Percentiles rank a stretch among this genome's conserved stretches.
phyloP scores from a whole-genome alignment of 2,329 filamentous ascomycete genomes.

The Penicillium sp. region DNA sequence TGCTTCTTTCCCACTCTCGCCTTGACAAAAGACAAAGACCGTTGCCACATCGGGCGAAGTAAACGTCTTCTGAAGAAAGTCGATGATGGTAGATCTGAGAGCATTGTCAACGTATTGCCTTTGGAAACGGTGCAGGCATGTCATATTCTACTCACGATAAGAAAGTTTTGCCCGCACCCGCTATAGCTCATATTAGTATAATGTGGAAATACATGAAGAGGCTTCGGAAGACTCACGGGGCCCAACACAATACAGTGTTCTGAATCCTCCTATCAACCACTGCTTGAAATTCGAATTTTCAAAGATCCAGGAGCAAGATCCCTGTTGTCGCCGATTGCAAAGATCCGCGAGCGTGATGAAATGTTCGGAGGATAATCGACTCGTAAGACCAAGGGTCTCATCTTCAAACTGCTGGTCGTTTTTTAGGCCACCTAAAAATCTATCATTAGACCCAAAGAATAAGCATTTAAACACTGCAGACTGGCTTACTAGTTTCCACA shows the following conservation, averaged over 20 bases:
- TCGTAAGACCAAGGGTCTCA: slow-evolving; percentile 8
- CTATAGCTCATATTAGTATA: slow-evolving; percentile 8
- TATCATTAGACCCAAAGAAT: neutral
- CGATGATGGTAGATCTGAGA: slow-evolving; percentile 28
- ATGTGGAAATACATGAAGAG: too few species aligned
- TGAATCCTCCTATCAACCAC: slow-evolving; percentile 28
- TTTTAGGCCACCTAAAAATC: neutral
- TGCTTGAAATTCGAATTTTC: slow-evolving; percentile 22
- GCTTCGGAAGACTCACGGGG: slow-evolving; percentile 19
- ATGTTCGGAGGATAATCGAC: slow-evolving; percentile 19
- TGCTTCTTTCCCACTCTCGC: slow-evolving; percentile 21
- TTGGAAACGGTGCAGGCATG: neutral
- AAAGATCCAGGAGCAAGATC: slow-evolving; percentile 30
- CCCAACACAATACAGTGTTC: slow-evolving; percentile 30
- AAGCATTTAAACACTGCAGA: neutral
- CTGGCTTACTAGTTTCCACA: slow-evolving; percentile 4
- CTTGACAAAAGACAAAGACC: slow-evolving; percentile 31
- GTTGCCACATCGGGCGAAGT: slow-evolving; percentile 30
- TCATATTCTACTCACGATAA: slow-evolving; percentile 26
- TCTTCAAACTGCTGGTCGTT: neutral
- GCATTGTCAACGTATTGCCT: neutral
- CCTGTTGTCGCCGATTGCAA: slow-evolving; percentile 28
- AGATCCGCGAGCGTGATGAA: slow-evolving; percentile 31
- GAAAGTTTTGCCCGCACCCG: slow-evolving; percentile 34
- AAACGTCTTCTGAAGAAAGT: slow-evolving; percentile 28